A percentile compares a stretch with the other conserved stretches of the same genome.
Evolutionary conservation across 1,284 basidiomycete genomes (phyloP).

Genomic region (Ganoderma resinaceum): DNA sequence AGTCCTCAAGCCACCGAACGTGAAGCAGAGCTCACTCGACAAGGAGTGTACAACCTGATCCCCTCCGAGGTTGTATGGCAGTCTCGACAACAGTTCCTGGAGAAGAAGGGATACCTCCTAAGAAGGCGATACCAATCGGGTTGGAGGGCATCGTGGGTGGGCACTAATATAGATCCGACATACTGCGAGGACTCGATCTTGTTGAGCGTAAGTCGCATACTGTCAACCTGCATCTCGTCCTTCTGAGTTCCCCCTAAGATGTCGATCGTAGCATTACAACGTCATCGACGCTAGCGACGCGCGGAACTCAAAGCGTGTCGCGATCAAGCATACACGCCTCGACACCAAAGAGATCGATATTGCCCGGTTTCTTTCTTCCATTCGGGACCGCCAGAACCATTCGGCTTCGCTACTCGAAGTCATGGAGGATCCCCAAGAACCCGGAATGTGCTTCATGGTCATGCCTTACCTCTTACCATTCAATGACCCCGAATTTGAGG

Average conservation of each 20-base stretch:
- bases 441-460: slow-evolving; percentile 27
- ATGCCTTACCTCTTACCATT: slow-evolving; percentile 36
- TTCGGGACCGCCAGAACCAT: slow-evolving; percentile 20
- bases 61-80: slow-evolving; percentile 13
- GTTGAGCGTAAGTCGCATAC: background rate
- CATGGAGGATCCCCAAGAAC: slow-evolving; percentile 25
- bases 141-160: slow-evolving; percentile 22
- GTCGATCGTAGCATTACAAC: background rate
- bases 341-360: slow-evolving; percentile 22
- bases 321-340: slow-evolving; percentile 30
- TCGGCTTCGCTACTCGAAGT: slow-evolving; percentile 31
- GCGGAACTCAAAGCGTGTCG: slow-evolving; percentile 24
- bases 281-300: slow-evolving; percentile 34
- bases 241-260: background rate
- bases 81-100: slow-evolving; percentile 8
- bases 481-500: slow-evolving; percentile 31
- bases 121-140: slow-evolving; percentile 13
- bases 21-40: background rate
- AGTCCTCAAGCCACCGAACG: background rate
- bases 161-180: slow-evolving; percentile 9
- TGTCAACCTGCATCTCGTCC: background rate
- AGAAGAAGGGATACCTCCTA: slow-evolving; percentile 8
- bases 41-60: background rate
- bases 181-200: slow-evolving; percentile 21
- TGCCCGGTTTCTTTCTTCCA: slow-evolving; percentile 10